Evolutionary conservation across 2,329 filamentous ascomycete species (phyloP).

Genomic region (Nakataea oryzae): DNA sequence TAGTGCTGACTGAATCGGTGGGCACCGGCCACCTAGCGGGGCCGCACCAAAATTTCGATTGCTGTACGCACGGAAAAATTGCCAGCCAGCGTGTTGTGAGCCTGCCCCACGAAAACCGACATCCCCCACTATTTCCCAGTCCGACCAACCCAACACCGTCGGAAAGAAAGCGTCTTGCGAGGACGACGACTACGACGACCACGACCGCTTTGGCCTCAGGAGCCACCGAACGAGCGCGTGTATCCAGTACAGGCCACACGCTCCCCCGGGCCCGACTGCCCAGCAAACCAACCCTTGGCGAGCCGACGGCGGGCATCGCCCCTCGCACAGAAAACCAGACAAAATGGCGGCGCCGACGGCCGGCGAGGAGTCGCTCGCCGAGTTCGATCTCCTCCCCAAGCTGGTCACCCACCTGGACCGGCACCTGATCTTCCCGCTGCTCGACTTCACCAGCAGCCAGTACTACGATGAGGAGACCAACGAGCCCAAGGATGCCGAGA

Average conservation of each 20-base stretch:
- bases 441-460: slow-evolving; percentile 80
- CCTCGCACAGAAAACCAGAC: slow-evolving; percentile 4
- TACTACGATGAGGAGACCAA: slow-evolving; percentile 60
- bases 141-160: neutral
- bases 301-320: neutral
- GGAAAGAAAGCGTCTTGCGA: neutral
- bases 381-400: slow-evolving; percentile 60
- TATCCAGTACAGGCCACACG: slow-evolving; percentile 11
- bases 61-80: slow-evolving; percentile 12
- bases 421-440: slow-evolving; percentile 90
- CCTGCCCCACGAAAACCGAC: slow-evolving; percentile 6
- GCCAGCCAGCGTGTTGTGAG: neutral
- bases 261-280: slow-evolving; percentile 9
- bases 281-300: neutral
- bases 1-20: too few species aligned
- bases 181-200: neutral
- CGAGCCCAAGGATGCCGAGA: slow-evolving; percentile 37
- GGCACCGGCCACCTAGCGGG: too few species aligned
- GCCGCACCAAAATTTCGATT: slow-evolving; percentile 16
- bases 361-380: slow-evolving; percentile 8
- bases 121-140: slow-evolving; percentile 1
- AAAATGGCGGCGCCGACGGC: slow-evolving; percentile 17
- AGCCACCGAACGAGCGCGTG: slow-evolving; percentile 1
- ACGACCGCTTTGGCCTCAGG: neutral
- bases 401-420: slow-evolving; percentile 88